phyloP scores from a whole-genome alignment of 768 basidiomycete genomes.

The Suillus brevipes region DNA sequence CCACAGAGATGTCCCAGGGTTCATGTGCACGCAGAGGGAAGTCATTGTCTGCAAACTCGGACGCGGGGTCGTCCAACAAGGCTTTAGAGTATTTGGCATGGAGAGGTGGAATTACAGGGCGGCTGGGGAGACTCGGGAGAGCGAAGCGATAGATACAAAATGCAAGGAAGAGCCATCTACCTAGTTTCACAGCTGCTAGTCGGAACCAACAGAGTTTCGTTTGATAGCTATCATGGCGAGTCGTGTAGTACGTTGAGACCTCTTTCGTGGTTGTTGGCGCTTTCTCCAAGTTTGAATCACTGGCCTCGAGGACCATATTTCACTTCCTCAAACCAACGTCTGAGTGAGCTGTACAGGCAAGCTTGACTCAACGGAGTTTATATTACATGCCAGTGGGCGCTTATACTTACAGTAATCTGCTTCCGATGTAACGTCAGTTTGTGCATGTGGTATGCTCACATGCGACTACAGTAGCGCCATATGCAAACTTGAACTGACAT shows the following conservation, averaged over 20 bases:
- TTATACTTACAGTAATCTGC: background rate
- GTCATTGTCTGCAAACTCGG: conserved; percentile 50
- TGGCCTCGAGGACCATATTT: background rate
- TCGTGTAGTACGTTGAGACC: background rate
- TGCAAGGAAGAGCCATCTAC: conserved; percentile 22
- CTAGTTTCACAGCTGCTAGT: conserved; percentile 18
- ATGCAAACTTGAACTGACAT: background rate
- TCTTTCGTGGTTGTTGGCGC: background rate
- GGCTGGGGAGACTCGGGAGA: conserved; percentile 5
- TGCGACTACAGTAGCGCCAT: background rate
- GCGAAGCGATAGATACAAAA: conserved; percentile 17
- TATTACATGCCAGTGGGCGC: background rate
- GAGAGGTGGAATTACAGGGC: background rate
- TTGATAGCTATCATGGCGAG: background rate
- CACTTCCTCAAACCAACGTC: background rate
- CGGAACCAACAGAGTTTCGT: conserved; percentile 7
- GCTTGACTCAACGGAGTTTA: background rate
- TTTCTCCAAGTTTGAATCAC: background rate
- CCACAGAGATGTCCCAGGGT: conserved; percentile 74
- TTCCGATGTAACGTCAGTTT: background rate
- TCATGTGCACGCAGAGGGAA: conserved; percentile 60
- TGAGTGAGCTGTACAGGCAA: background rate
- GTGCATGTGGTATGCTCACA: background rate
- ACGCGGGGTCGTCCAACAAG: conserved; percentile 36
- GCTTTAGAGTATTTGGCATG: conserved; percentile 4